Percentiles rank a stretch among this genome's conserved stretches.
These are phyloP conservation scores for Candida freyschussii DNA, from an alignment of 1,139 yeast genomes.

Conservation along the genomic window DNA sequence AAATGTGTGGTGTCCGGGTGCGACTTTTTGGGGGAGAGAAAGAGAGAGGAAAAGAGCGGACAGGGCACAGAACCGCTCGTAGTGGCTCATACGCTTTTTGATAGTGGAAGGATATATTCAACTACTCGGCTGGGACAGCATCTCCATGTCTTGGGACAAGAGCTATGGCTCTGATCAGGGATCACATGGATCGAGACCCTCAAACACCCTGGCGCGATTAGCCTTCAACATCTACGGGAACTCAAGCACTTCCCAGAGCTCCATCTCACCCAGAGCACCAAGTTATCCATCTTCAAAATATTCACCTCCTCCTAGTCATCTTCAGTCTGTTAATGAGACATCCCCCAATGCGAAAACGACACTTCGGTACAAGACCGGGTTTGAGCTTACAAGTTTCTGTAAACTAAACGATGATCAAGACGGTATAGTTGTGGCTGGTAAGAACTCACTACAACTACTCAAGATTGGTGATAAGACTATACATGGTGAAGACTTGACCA, in stretches of 20 bases:
- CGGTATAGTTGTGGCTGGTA: constrained; percentile 55
- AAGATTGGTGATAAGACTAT: constrained; percentile 35
- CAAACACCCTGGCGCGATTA: constrained; percentile 22
- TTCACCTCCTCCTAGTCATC: constrained; percentile 8
- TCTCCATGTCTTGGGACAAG: constrained; percentile 17
- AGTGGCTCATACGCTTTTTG: no score
- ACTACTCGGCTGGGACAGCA: no score
- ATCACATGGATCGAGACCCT: constrained; percentile 14
- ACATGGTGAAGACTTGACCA: constrained; percentile 31
- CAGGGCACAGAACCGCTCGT: constrained; percentile 9
- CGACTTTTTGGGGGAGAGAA: no score
- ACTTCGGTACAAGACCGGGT: constrained; percentile 16
- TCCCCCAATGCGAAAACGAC: constrained; percentile 5
- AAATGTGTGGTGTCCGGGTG: constrained; percentile 9
- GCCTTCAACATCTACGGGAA: constrained; percentile 27
- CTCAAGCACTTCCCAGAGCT: constrained; percentile 13
- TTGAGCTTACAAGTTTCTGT: constrained; percentile 22
- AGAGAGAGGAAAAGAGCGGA: no score
- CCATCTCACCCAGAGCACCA: constrained; percentile 10
- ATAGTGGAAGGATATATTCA: no score
- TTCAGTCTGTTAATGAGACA: constrained; percentile 11
- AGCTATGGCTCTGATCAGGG: constrained; percentile 4
- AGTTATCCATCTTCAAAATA: constrained; percentile 8
- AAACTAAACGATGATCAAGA: constrained; percentile 32
- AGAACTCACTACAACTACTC: constrained; percentile 48